These are phyloP conservation scores for Tagetes erecta DNA, from an alignment of 129 eudicot species.

Conservation along the genomic window DNA sequence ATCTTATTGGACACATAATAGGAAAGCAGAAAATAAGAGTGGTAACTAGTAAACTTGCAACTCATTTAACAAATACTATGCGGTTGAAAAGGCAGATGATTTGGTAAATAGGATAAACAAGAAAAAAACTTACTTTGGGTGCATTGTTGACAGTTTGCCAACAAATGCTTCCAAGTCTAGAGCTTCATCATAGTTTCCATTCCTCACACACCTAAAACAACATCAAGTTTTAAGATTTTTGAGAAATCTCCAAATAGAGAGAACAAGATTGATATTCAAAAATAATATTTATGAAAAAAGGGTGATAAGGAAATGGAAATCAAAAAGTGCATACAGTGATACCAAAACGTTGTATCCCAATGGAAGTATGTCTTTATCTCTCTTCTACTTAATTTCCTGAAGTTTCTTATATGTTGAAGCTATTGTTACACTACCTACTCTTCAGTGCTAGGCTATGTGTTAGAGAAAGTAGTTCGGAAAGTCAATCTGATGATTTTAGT, in stretches of 20 bases:
- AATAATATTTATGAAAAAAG: not conserved
- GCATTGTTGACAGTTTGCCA: slow-evolving; percentile 90
- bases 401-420: not conserved
- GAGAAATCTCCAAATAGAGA: not conserved
- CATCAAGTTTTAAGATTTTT: slow-evolving; percentile 11
- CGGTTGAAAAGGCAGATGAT: slow-evolving; percentile 13
- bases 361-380: not conserved
- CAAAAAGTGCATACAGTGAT: not conserved
- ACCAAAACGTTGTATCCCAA: not conserved
- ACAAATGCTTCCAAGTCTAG: slow-evolving; percentile 95
- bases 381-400: slow-evolving; percentile 1
- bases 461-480: not conserved
- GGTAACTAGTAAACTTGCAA: not conserved
- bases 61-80: slow-evolving; percentile 18
- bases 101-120: slow-evolving; percentile 11
- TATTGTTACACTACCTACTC: not conserved
- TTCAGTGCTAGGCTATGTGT: not conserved
- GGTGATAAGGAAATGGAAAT: not conserved
- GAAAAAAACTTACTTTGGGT: slow-evolving; percentile 71
- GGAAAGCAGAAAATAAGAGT: slow-evolving; percentile 7
- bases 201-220: slow-evolving; percentile 80
- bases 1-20: slow-evolving; percentile 35
- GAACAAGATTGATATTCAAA: not conserved
- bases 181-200: slow-evolving; percentile 98
- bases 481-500: slow-evolving; percentile 1